Evolutionary conservation across 768 basidiomycete genomes (phyloP), one percentile per base, ranked within the genome.

Genomic region (Kwoniella heveanensis): DNA sequence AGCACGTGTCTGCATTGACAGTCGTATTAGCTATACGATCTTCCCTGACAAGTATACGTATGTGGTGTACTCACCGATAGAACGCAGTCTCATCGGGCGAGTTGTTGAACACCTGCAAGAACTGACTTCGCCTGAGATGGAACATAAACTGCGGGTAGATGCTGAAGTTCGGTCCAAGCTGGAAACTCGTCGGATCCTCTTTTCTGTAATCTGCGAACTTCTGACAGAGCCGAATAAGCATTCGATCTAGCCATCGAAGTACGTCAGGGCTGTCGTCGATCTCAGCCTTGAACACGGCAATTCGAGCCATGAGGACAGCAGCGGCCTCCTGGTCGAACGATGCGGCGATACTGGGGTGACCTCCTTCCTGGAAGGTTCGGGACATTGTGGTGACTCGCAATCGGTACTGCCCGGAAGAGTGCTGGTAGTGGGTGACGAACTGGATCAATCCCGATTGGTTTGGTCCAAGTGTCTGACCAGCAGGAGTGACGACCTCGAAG

Each of bases 101-200:
- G 84, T 97, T 99, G 81, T 98, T 98, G 82, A 98, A 98, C 58
- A 98, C 94, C 81, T 99, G 96, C 79, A 99, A 83, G 84, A 99
- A 98, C 82, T 98, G 95, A 85, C 91, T 92, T 79, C 96, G 84
- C 63, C 95, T 85, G 65, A 99, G 81, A 82, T 99, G 96, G 88
- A 98, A 99, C 96, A 98, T 99, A 84, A 99, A 99, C 78, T 98
- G 96, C 17, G 96, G 96, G 80, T 99, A 99, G 73, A 99, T 97
- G 78, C 90, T 91, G 82, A 99, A 98, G 81, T 96, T 96, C 78
- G 96, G 92, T 60, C 87, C 84, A 68, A 99, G 83, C 70, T 92
- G 84, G 85, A 99, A 98, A 77, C 89, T 92, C 37, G 88, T 85
- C 10, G 96, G 90, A 77, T 98, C 96, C 81, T 98, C 96, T 83